Evolutionary conservation across 1,284 basidiomycete genomes (phyloP).

Genomic region (Calocybe gambosa): DNA sequence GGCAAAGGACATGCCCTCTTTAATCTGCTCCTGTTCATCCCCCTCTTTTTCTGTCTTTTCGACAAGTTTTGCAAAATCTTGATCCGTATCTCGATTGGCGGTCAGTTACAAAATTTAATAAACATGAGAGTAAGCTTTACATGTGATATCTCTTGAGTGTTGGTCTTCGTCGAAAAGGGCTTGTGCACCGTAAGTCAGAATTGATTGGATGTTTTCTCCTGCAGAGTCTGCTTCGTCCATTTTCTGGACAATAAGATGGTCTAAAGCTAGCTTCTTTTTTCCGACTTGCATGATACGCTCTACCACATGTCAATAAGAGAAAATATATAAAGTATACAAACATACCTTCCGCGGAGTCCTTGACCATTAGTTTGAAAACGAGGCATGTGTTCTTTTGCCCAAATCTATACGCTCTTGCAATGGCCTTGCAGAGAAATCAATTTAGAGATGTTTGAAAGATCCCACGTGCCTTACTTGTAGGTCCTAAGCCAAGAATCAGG

Average conservation of each 20-base stretch:
- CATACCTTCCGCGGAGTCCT: constrained; percentile 81
- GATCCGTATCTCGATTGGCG: constrained; percentile 54
- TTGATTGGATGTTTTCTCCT: constrained; percentile 70
- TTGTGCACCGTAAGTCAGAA: constrained; percentile 79
- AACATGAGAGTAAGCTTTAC: constrained; percentile 35
- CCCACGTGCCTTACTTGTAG: constrained; percentile 51
- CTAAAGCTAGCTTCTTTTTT: constrained; percentile 86
- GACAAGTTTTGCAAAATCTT: constrained; percentile 78
- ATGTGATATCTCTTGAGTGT: constrained; percentile 59
- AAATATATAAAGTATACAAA: neutral
- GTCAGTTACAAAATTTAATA: constrained; percentile 4
- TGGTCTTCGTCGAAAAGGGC: constrained; percentile 68
- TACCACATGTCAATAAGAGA: constrained; percentile 26
- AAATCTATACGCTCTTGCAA: constrained; percentile 82
- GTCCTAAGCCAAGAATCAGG: constrained; percentile 39
- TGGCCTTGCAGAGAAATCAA: constrained; percentile 51
- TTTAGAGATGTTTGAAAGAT: neutral
- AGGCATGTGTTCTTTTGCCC: constrained; percentile 79
- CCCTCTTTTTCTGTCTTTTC: constrained; percentile 78
- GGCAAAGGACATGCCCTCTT: constrained; percentile 55
- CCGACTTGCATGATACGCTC: constrained; percentile 86
- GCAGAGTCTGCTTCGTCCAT: constrained; percentile 74
- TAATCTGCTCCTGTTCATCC: constrained; percentile 39
- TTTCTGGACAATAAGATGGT: constrained; percentile 90
- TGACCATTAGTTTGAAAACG: constrained; percentile 90